phyloP scores from a whole-genome alignment of 768 basidiomycete genomes.

The Suillus brevipes region DNA sequence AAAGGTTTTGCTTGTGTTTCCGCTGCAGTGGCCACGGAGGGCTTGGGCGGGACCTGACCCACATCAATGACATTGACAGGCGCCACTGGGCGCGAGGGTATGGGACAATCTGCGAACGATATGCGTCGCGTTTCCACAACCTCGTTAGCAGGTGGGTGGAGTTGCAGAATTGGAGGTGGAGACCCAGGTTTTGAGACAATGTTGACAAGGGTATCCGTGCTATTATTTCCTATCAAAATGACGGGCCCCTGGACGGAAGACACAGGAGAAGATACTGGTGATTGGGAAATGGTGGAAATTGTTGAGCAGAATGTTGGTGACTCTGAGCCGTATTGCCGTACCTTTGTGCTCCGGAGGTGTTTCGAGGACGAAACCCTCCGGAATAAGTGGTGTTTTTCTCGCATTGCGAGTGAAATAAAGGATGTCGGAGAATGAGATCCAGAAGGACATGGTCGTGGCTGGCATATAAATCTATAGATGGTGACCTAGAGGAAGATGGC shows the following conservation, averaged over 20 bases:
- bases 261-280: background rate
- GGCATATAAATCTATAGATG: background rate
- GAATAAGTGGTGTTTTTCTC: constrained; percentile 1
- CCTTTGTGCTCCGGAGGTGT: background rate
- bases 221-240: background rate
- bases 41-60: constrained; percentile 3
- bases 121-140: background rate
- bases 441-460: background rate
- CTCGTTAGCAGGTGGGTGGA: background rate
- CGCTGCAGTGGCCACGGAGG: background rate
- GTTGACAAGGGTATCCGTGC: background rate
- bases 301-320: background rate
- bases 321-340: background rate
- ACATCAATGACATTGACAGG: background rate
- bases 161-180: background rate
- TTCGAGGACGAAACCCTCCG: constrained; percentile 3
- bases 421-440: background rate
- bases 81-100: background rate
- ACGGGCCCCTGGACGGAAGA: background rate
- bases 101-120: background rate
- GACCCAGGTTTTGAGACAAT: background rate
- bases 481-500: background rate
- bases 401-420: background rate
- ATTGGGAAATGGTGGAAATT: background rate
- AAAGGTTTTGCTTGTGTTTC: constrained; percentile 1